Evolutionary conservation across 306 rosid species (phyloP).

Genomic region (Alnus rubra): DNA sequence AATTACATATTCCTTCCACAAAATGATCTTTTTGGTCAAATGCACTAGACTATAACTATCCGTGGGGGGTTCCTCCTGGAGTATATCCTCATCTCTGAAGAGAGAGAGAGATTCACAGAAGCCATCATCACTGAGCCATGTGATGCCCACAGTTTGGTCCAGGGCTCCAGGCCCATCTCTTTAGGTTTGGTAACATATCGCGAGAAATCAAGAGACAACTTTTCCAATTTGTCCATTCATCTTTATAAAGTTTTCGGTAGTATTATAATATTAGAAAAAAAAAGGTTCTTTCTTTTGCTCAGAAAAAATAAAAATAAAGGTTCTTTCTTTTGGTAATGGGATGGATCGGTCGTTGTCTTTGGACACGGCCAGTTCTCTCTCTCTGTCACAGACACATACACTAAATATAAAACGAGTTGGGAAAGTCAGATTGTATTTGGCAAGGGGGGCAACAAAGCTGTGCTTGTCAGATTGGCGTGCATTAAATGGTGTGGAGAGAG

Average conservation of each 20-base stretch:
- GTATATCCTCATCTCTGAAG: background rate
- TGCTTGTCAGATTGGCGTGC: slow-evolving; percentile 66
- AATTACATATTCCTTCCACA: too few species aligned
- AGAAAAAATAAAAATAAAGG: background rate
- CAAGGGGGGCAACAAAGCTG: slow-evolving; percentile 49
- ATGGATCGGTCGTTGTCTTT: slow-evolving; percentile 35
- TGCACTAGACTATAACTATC: too few species aligned
- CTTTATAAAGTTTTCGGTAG: background rate
- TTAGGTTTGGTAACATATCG: too few species aligned
- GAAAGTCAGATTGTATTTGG: slow-evolving; percentile 22
- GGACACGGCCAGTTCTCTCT: slow-evolving; percentile 14
- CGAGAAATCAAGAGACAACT: background rate
- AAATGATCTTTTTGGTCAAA: too few species aligned
- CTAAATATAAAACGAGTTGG: slow-evolving; percentile 8
- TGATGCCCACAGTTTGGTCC: slow-evolving; percentile 7
- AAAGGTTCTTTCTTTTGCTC: background rate
- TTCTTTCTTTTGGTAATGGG: background rate
- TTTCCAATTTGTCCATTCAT: background rate
- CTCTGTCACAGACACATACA: background rate
- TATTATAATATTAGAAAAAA: too few species aligned
- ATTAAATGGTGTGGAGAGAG: slow-evolving; percentile 16
- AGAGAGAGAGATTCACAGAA: background rate
- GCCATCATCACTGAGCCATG: background rate
- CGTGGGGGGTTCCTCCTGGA: too few species aligned
- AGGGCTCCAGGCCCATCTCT: slow-evolving; percentile 4